Evolutionary conservation across 805 yeast genomes (phyloP).

Genomic region (Candida pini): DNA sequence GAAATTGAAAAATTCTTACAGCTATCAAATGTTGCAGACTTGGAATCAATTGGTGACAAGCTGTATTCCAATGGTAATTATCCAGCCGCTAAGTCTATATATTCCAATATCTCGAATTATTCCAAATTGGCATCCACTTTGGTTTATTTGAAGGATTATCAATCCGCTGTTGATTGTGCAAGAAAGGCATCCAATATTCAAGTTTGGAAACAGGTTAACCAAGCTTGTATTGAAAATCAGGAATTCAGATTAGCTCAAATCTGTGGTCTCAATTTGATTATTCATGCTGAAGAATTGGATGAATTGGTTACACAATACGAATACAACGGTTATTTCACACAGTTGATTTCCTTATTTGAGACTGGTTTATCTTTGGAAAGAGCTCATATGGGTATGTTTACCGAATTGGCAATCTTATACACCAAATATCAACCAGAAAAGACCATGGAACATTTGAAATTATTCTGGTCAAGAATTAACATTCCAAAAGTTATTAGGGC

Average conservation of each 20-base stretch:
- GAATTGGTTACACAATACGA: conserved; percentile 86
- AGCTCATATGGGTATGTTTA: conserved; percentile 99
- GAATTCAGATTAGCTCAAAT: conserved; percentile 97
- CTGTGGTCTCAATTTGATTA: conserved; percentile 94
- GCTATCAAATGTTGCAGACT: conserved; percentile 88
- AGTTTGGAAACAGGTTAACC: conserved; percentile 97
- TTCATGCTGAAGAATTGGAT: conserved; percentile 95
- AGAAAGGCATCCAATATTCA: conserved; percentile 90
- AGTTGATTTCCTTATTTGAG: conserved; percentile 87
- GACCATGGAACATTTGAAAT: conserved; percentile 92
- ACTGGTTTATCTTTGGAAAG: conserved; percentile 95
- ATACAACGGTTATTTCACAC: conserved; percentile 84
- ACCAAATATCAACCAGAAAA: conserved; percentile 85
- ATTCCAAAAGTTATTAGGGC: conserved; percentile 96
- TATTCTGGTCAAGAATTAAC: conserved; percentile 97
- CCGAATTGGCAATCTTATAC: conserved; percentile 88
- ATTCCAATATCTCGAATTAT: conserved; percentile 83
- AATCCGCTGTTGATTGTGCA: conserved; percentile 97
- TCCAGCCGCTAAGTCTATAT: conserved; percentile 88
- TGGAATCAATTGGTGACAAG: conserved; percentile 88
- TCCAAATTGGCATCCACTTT: conserved; percentile 95
- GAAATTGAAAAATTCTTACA: conserved; percentile 83
- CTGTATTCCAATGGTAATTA: conserved; percentile 76
- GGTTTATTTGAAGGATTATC: conserved; percentile 87
- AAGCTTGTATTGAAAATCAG: conserved; percentile 90